Evolutionary conservation across 768 basidiomycete species (phyloP), one percentile per base, ranked within the genome.

Genomic region (Serendipita sp.): DNA sequence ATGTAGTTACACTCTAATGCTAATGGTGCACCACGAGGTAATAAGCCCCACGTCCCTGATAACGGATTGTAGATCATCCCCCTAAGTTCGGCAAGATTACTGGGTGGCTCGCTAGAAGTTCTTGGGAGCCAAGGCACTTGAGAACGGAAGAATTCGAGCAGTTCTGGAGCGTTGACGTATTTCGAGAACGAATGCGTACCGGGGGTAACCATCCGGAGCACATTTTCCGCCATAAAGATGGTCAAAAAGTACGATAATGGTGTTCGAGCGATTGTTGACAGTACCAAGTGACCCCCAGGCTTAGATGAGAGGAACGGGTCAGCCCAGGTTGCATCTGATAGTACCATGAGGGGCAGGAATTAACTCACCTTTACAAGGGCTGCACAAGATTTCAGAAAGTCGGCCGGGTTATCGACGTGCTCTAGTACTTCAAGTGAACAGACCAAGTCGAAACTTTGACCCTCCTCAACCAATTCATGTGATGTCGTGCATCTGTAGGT

Each of bases 381-480:
- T 0, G 88, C 88, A 68, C 92, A 87, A 44, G 86, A 83, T 33
- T 81, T 77, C 58, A 99, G 79, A 73, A 99, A 99, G 4, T 80
- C 78, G 3, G 82, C 78, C 1, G 96, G 94, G 70, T 95, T 86
- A 71, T 96, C 89, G 62, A 99, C 96, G 70, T 99, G 96, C 75
- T 99, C 96, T 34, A 99, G 72, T 5, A 99, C 95, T 73, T 99
- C 96, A 91, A 98, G 91, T 8, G 93, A 88, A 71, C 92, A 96
- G 13, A 99, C 93, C 18, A 93, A 81, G 72, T 98, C 95, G 71
- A 86, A 98, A 62, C 82, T 82, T 68, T 78, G 79, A 13, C 80
- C 72, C 3, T 84, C 83, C 10, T 78, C 70, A 33, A 89, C 74
- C 2, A 99, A 79, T 0, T 78, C 78, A 71, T 97, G 93, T 0